Conservation (phyloP, 345 rosid species). For the Noccaea bulbosa region DNA sequence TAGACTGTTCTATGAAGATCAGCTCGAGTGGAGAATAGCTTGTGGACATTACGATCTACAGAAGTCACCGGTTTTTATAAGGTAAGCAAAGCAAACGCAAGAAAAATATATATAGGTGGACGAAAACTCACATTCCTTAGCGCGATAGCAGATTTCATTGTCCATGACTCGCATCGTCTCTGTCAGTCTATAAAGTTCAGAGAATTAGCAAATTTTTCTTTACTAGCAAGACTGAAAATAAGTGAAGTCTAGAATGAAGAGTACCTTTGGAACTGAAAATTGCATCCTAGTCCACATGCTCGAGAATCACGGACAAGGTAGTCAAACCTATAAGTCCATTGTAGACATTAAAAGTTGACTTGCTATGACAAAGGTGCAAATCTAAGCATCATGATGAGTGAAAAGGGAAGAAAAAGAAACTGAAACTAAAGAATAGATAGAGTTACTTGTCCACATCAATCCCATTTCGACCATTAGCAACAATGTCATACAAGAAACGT, state of each 20-base stretch:
- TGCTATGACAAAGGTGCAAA: not conserved
- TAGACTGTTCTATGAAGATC: constrained; percentile 87
- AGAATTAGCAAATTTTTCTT: constrained; percentile 18
- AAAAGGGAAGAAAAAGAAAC: constrained; percentile 17
- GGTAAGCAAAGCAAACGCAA: not conserved
- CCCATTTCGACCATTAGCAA: constrained; percentile 97
- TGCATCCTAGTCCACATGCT: constrained; percentile 91
- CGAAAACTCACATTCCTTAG: constrained; percentile 85
- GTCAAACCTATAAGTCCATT: constrained; percentile 67
- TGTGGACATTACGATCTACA: constrained; percentile 75
- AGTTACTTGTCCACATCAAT: constrained; percentile 94
- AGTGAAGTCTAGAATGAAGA: too few species aligned
- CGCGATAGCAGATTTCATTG: constrained; percentile 87
- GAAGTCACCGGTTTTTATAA: constrained; percentile 36
- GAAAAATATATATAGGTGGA: constrained; percentile 12
- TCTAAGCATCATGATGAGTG: constrained; percentile 7
- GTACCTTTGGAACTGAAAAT: not conserved
- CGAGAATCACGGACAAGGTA: constrained; percentile 86
- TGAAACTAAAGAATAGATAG: not conserved
- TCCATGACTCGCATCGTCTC: constrained; percentile 83
- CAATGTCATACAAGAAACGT: constrained; percentile 88
- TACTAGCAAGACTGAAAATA: not conserved
- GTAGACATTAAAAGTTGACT: constrained; percentile 4
- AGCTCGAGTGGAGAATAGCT: constrained; percentile 85
- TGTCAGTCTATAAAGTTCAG: constrained; percentile 63